phyloP scores from a whole-genome alignment of 768 basidiomycete genomes.

The Mycena kentingensis region DNA sequence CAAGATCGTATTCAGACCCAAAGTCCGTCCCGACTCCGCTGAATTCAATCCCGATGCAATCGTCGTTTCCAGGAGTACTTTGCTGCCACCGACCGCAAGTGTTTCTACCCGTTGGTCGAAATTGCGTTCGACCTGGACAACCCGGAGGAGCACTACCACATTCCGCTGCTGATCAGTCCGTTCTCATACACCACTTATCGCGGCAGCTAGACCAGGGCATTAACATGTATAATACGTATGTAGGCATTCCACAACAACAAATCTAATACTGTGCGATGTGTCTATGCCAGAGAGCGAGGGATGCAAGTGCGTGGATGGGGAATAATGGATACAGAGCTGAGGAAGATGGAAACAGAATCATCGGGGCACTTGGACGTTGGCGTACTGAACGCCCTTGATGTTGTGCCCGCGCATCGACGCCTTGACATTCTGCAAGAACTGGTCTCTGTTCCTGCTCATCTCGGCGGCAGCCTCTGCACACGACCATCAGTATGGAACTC shows the following conservation, averaged over 20 bases:
- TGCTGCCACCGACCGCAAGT: constrained; percentile 56
- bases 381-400: constrained; percentile 80
- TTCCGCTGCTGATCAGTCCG: constrained; percentile 89
- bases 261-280: constrained; percentile 27
- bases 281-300: constrained; percentile 33
- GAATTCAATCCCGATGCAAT: too few species aligned
- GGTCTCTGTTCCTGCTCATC: constrained; percentile 83
- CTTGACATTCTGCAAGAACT: constrained; percentile 85
- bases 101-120: constrained; percentile 94
- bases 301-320: constrained; percentile 27
- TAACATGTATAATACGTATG: constrained; percentile 19
- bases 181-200: constrained; percentile 91
- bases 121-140: constrained; percentile 76
- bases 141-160: constrained; percentile 84
- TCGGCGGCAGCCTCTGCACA: constrained; percentile 91
- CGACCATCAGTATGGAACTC: constrained; percentile 9
- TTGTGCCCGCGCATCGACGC: constrained; percentile 79
- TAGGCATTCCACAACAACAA: constrained; percentile 23
- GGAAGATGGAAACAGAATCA: constrained; percentile 14
- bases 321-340: constrained; percentile 21
- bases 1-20: constrained; percentile 84
- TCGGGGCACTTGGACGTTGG: constrained; percentile 64
- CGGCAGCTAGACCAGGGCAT: constrained; percentile 59
- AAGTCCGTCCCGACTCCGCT: too few species aligned
- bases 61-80: constrained; percentile 61